Evolutionary conservation across 345 rosid species (phyloP), one percentile per base, ranked within the genome.

Genomic region (Cardamine chenopodiifolia): DNA sequence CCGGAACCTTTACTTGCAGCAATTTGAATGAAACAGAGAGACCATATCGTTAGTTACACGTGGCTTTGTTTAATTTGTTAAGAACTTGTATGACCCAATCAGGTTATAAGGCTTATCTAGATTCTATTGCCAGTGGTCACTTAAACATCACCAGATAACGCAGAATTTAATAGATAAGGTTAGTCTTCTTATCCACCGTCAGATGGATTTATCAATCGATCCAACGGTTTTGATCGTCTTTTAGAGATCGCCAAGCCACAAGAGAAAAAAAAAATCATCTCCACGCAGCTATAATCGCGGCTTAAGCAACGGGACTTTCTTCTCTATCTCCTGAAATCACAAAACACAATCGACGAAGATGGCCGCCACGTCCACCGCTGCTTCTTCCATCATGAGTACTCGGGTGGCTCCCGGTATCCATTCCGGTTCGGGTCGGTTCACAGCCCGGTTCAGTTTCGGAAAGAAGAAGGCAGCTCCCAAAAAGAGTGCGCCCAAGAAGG

Each of bases 181-280:
- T 11, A 22, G 68, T 60, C 2, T 72, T 6, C 17, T 65, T 62
- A 3, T 28, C 25, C 14, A 35, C 70, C 95, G 84, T 88, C 83
- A 83, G 97, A 86, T 91, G 90, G 93, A 91, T 91, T 82, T 81
- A 66, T 87, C 40, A 8, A 78, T 45, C 15, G 59, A 93, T 89
- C 92, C 82, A 68, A 87, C 86, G 91, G 76, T 61, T 29, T 0
- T 0, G 0, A 28, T 47, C 1, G 17, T 23, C 35, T 28, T 25
- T 42, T 63, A 49, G 68, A 54, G 84, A 71, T 72, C 37, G 45
- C 53, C 12, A 7, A 14, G 19, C 15, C n/a, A 32, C 10, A 31
- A 20, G 5, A 13, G 0, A 9, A 2, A 20, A 1, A 14, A 59
- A 20, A 62, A 18, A 18, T 37, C 22, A 29, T 8, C 15, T 28